phyloP scores from a whole-genome alignment of 2,329 filamentous ascomycete genomes.

The Microcera coccophila region DNA sequence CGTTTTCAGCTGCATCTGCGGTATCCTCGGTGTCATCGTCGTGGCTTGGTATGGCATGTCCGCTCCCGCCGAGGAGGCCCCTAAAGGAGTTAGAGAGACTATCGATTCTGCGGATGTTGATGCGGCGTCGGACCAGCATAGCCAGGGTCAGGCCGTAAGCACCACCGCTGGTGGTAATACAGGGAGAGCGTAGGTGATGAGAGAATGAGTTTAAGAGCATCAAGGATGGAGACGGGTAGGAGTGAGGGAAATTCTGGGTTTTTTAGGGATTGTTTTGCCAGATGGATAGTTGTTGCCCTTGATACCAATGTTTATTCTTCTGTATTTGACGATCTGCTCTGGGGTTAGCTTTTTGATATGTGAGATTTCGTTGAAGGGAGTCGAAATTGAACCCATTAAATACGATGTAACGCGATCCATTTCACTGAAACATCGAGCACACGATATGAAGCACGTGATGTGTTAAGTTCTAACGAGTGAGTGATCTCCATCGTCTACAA shows the following conservation, averaged over 20 bases:
- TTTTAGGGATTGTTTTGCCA: neutral
- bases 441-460: no score
- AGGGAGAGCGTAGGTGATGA: neutral
- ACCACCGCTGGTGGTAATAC: neutral
- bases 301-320: neutral
- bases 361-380: no score
- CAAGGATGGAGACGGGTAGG: neutral
- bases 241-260: neutral
- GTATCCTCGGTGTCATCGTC: constrained; percentile 62
- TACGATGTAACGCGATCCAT: no score
- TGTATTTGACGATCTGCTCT: no score
- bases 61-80: constrained; percentile 8
- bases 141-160: neutral
- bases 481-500: constrained; percentile 20
- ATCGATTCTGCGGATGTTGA: constrained; percentile 2
- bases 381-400: no score
- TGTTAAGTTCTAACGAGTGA: constrained; percentile 23
- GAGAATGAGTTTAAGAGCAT: neutral
- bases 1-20: constrained; percentile 67
- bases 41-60: constrained; percentile 62
- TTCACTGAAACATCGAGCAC: no score
- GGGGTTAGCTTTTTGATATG: no score
- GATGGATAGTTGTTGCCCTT: neutral
- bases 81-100: neutral
- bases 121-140: neutral